phyloP scores from a whole-genome alignment of 1,284 basidiomycete species.

The Marasmius oreades region DNA sequence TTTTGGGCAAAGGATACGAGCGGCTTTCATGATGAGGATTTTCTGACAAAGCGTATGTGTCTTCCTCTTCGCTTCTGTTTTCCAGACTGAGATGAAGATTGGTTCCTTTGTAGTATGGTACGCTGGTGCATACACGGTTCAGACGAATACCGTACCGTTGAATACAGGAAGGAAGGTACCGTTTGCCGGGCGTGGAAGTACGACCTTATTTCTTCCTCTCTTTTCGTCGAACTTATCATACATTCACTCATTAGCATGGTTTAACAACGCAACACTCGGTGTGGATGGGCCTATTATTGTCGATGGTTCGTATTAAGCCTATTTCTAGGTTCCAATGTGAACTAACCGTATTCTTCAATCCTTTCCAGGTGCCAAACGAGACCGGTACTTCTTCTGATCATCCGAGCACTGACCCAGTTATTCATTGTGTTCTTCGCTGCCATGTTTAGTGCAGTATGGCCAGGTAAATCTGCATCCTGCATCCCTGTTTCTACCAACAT shows the following conservation, averaged over 20 bases:
- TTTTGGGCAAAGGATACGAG: slow-evolving; percentile 46
- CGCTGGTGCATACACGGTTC: slow-evolving; percentile 58
- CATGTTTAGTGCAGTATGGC: slow-evolving; percentile 50
- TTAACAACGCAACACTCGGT: slow-evolving; percentile 52
- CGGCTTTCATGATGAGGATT: slow-evolving; percentile 42
- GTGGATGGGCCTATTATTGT: slow-evolving; percentile 60
- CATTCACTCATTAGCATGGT: slow-evolving; percentile 40
- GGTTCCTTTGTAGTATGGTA: slow-evolving; percentile 44
- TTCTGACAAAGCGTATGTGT: slow-evolving; percentile 45
- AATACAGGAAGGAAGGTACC: slow-evolving; percentile 52
- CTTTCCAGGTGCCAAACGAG: slow-evolving; percentile 43
- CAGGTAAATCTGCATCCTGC: slow-evolving; percentile 32
- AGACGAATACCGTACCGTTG: slow-evolving; percentile 53
- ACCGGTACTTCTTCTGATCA: slow-evolving; percentile 33
- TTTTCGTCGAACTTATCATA: not conserved
- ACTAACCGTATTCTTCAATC: not conserved
- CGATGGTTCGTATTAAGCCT: slow-evolving; percentile 33
- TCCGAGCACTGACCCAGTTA: too few relatives aligned
- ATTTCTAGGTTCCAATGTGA: too few relatives aligned
- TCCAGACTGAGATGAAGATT: slow-evolving; percentile 6
- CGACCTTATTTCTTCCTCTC: not conserved
- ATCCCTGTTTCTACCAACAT: not conserved
- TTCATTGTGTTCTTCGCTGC: not conserved
- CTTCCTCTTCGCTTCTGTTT: not conserved
- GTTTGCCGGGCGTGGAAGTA: slow-evolving; percentile 31